These are phyloP conservation scores for Lasiosphaeris hirsuta DNA, from an alignment of 495 filamentous ascomycete species.

Conservation along the genomic window DNA sequence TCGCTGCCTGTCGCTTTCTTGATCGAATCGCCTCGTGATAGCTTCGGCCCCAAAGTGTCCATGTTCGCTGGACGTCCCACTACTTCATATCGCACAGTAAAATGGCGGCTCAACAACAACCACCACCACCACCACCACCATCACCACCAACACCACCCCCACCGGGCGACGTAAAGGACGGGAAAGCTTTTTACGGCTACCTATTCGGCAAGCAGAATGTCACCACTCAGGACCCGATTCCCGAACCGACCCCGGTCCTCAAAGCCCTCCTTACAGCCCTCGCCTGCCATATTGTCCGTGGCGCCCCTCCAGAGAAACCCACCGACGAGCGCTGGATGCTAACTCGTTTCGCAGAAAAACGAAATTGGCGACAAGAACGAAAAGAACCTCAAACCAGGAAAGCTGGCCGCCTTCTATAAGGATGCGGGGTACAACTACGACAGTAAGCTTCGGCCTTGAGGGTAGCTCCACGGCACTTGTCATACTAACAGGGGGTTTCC, in stretches of 20 bases:
- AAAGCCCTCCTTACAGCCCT: conserved; percentile 77
- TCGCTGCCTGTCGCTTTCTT: background rate
- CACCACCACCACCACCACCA: conserved; percentile 10
- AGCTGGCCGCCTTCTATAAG: conserved; percentile 86
- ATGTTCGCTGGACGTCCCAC: conserved; percentile 13
- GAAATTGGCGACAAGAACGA: conserved; percentile 64
- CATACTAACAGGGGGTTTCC: conserved; percentile 4
- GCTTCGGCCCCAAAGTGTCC: background rate
- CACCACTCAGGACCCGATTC: too few species aligned
- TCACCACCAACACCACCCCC: conserved; percentile 6
- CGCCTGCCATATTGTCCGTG: conserved; percentile 75
- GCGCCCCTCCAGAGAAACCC: background rate
- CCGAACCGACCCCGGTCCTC: conserved; percentile 69
- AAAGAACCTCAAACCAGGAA: conserved; percentile 67
- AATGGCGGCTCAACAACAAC: conserved; percentile 5
- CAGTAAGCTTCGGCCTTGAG: conserved; percentile 34
- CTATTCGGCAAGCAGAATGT: conserved; percentile 60
- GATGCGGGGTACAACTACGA: conserved; percentile 89
- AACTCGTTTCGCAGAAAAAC: conserved; percentile 42
- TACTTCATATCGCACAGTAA: background rate
- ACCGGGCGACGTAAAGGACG: conserved; percentile 17
- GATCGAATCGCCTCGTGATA: background rate
- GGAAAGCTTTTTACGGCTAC: conserved; percentile 68
- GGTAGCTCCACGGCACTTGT: background rate
- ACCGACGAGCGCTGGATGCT: background rate